Evolutionary conservation across 192 early-diverging fungal species (phyloP).

Genomic region (Linnemannia exigua): DNA sequence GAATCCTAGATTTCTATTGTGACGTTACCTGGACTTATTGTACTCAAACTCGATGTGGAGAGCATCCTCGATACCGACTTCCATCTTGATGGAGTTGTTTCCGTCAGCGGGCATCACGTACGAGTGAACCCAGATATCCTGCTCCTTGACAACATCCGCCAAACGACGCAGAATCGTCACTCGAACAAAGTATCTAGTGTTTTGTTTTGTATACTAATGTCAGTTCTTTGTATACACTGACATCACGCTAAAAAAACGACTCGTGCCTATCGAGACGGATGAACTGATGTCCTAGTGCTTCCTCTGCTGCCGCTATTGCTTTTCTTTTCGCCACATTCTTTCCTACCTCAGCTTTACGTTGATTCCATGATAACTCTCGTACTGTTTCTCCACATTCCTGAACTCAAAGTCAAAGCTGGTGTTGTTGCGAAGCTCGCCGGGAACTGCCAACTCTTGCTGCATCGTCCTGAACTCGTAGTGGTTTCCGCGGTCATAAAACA

Average conservation of each 20-base stretch:
- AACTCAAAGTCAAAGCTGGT: conserved; percentile 96
- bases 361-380: conserved; percentile 97
- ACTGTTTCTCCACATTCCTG: conserved; percentile 99
- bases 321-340: not conserved
- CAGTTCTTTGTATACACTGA: too few relatives aligned
- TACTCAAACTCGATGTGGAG: conserved; percentile 99
- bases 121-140: conserved; percentile 99
- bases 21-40: conserved; percentile 92
- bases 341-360: conserved; percentile 94
- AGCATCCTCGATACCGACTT: conserved; percentile 99
- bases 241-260: too few relatives aligned
- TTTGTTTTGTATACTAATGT: too few relatives aligned
- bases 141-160: conserved; percentile 89
- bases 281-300: too few relatives aligned
- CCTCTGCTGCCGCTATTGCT: too few relatives aligned
- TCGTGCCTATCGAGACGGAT: too few relatives aligned
- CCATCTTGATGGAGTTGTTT: conserved; percentile 99
- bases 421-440: conserved; percentile 89
- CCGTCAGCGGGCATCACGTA: conserved; percentile 93
- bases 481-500: conserved; percentile 96
- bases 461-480: conserved; percentile 96
- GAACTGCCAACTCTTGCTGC: conserved; percentile 95
- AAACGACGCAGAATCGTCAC: conserved; percentile 91
- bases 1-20: too few relatives aligned
- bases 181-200: conserved; percentile 96